Evolutionary conservation across 148 eudicot genomes (phyloP).

Genomic region (Vaccinium vitisidaea): DNA sequence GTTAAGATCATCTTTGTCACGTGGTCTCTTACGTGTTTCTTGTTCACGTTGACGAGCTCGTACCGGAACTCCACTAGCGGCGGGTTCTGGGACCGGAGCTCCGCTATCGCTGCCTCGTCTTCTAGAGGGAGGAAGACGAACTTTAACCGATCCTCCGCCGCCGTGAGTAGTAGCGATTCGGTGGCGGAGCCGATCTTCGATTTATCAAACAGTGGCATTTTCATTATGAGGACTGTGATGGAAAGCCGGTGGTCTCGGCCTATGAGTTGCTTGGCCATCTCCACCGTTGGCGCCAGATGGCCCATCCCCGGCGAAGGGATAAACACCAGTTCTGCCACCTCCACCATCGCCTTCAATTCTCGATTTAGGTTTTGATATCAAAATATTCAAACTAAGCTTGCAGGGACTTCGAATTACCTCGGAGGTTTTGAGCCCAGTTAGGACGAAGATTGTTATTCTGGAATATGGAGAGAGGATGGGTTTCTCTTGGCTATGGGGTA

Average conservation of each 20-base stretch:
- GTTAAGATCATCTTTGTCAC: neutral
- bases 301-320: slow-evolving; percentile 15
- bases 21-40: slow-evolving; percentile 8
- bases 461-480: too few relatives aligned
- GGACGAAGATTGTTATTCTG: neutral
- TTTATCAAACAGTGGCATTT: neutral
- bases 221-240: slow-evolving; percentile 28
- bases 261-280: slow-evolving; percentile 29
- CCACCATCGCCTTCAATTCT: neutral
- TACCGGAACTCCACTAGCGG: neutral
- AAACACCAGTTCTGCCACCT: slow-evolving; percentile 17
- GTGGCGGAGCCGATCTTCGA: slow-evolving; percentile 8
- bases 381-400: too few relatives aligned
- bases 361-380: neutral
- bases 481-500: too few relatives aligned
- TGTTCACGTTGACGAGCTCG: slow-evolving; percentile 5
- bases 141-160: neutral
- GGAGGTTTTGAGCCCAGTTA: neutral
- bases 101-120: neutral
- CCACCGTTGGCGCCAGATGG: slow-evolving; percentile 33
- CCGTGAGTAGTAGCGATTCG: neutral
- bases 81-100: neutral
- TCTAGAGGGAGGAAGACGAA: slow-evolving; percentile 5
- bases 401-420: too few relatives aligned
- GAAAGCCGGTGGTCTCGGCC: slow-evolving; percentile 15